Evolutionary conservation across 2,329 filamentous ascomycete genomes (phyloP).

Genomic region (Fusarium sambucinum): DNA sequence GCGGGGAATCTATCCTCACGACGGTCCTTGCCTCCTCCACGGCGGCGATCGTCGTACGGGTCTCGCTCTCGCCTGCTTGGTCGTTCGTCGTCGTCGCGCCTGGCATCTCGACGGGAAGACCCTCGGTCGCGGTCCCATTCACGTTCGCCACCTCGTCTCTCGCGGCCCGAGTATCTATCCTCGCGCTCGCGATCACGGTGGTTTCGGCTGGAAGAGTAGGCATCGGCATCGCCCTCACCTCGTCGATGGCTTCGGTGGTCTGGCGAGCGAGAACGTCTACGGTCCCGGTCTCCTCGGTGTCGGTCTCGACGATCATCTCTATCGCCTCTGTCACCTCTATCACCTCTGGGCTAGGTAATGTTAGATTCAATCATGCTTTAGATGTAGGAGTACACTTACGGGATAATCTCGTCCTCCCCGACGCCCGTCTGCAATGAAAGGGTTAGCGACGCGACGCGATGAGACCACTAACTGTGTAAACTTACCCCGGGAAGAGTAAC

Average conservation of each 20-base stretch:
- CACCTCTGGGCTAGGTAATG: slow-evolving; percentile 47
- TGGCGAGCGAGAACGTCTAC: slow-evolving; percentile 88
- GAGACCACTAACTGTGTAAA: slow-evolving; percentile 29
- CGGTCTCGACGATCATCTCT: slow-evolving; percentile 53
- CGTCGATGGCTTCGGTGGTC: slow-evolving; percentile 75
- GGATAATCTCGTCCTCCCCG: slow-evolving; percentile 68
- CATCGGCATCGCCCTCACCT: slow-evolving; percentile 83
- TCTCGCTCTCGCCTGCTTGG: slow-evolving; percentile 70
- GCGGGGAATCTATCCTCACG: slow-evolving; percentile 53
- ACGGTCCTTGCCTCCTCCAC: slow-evolving; percentile 62
- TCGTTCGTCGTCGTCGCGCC: slow-evolving; percentile 74
- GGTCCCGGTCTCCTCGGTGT: slow-evolving; percentile 52
- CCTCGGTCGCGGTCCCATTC: slow-evolving; percentile 81
- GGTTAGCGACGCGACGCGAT: slow-evolving; percentile 51
- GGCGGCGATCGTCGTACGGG: slow-evolving; percentile 62
- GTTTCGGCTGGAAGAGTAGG: slow-evolving; percentile 92
- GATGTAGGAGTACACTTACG: slow-evolving; percentile 53
- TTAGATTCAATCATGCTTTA: slow-evolving; percentile 34
- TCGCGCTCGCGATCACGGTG: slow-evolving; percentile 95
- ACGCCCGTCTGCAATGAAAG: slow-evolving; percentile 58
- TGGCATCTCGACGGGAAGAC: slow-evolving; percentile 69
- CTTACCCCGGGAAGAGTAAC: slow-evolving; percentile 82
- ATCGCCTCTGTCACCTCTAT: slow-evolving; percentile 53
- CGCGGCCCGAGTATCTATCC: slow-evolving; percentile 84
- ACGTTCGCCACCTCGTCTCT: slow-evolving; percentile 69